Evolutionary conservation across 345 rosid species (phyloP), one percentile per base, ranked within the genome.

Genomic region (Gossypium bickii): DNA sequence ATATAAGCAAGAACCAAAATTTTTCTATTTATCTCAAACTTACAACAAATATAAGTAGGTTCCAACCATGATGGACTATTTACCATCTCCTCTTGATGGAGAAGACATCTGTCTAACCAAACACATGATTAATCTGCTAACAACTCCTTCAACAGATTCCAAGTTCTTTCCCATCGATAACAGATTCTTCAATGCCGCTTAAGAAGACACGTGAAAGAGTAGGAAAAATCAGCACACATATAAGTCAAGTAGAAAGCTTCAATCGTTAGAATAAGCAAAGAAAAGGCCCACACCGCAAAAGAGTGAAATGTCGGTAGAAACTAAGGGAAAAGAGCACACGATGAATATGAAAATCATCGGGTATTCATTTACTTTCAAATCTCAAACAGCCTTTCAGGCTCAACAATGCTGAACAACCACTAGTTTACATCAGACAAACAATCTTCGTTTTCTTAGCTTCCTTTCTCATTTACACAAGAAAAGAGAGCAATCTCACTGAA

Each of bases 31-130:
- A 22, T 22, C 45, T 22, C 55, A 9, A 67, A 52, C 73, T 29
- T 70, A 29, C 47, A 51, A n/a, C 10, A 47, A 10, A 67, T 63
- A 24, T 49, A 67, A 67, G 18, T 38, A 76, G 51, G 49, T 80
- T 67, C 16, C 17, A 75, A 48, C 45, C 7, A 44, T 9, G 25
- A 57, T 48, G 68, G 34, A 72, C 6, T 64, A 67, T 64, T 80
- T 84, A 87, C 97, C 91, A 71, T 81, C 84, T 80, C 57, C 77
- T 77, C 79, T 82, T 25, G 47, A 71, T 49, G 88, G 83, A 73
- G 83, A 81, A 77, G 87, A 90, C 90, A 93, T 92, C 84, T 84
- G 87, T 81, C 83, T 79, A 59, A 88, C 78, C 81, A 93, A 85
- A 24, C 83, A 83, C 58, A 78, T 60, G 76, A 88, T 85, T 82